Evolutionary conservation across 2,329 filamentous ascomycete species (phyloP).

Genomic region (Ceratocystis harringtonii): DNA sequence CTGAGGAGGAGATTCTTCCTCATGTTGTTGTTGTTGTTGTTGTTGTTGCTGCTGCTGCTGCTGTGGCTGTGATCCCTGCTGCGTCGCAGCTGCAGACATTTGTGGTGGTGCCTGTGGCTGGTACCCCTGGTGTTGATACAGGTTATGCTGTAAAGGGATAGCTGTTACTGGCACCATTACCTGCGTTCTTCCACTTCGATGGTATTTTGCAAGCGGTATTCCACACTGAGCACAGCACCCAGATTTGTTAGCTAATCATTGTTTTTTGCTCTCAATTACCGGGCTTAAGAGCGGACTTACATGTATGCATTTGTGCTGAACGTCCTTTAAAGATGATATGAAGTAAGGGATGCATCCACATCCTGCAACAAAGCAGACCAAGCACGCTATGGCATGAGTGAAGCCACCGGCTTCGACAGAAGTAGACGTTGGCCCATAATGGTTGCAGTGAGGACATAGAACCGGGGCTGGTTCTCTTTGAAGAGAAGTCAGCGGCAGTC

Average conservation of each 20-base stretch:
- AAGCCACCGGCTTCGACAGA: slow-evolving; percentile 14
- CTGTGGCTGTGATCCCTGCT: not conserved
- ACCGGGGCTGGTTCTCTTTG: slow-evolving; percentile 18
- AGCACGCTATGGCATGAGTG: slow-evolving; percentile 19
- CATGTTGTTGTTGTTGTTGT: not conserved
- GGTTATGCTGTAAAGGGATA: slow-evolving; percentile 6
- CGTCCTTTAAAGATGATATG: slow-evolving; percentile 19
- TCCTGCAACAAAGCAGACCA: slow-evolving; percentile 19
- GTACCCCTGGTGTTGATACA: slow-evolving; percentile 1
- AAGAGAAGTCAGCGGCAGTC: slow-evolving; percentile 17
- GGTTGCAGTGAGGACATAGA: slow-evolving; percentile 20
- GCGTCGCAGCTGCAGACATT: not conserved
- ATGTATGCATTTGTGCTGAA: slow-evolving; percentile 19
- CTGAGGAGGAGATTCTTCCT: not conserved
- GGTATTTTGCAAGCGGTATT: slow-evolving; percentile 21
- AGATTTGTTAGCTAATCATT: slow-evolving; percentile 11
- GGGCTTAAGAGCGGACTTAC: slow-evolving; percentile 4
- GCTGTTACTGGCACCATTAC: slow-evolving; percentile 18
- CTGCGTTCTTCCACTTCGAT: slow-evolving; percentile 21
- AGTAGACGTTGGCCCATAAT: slow-evolving; percentile 14
- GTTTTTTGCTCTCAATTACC: too few species aligned
- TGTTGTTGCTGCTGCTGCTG: not conserved
- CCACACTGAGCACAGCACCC: slow-evolving; percentile 17
- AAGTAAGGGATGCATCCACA: slow-evolving; percentile 21
- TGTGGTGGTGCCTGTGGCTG: not conserved